Percentiles rank a stretch among this genome's conserved stretches.
These are phyloP conservation scores for Yamadazyma takamatsuzukensis DNA, from an alignment of 805 yeast genomes.

Conservation along the genomic window DNA sequence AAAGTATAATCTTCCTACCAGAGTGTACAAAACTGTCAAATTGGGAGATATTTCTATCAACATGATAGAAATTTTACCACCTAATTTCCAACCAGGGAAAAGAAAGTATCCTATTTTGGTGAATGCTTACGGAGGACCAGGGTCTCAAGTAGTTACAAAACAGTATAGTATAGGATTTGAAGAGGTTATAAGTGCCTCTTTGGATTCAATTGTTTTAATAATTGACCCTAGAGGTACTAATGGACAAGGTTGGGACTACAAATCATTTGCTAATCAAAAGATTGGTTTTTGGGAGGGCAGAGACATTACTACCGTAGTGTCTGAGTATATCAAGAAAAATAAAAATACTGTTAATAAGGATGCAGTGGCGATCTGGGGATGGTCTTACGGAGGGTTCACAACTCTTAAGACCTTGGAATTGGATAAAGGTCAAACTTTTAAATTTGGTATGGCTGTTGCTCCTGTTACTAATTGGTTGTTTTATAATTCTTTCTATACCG, in stretches of 20 bases:
- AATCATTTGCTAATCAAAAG: slow-evolving; percentile 50
- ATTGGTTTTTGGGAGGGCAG: slow-evolving; percentile 78
- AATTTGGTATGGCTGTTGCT: slow-evolving; percentile 78
- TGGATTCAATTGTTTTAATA: slow-evolving; percentile 59
- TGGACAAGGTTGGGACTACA: slow-evolving; percentile 68
- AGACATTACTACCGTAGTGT: slow-evolving; percentile 54
- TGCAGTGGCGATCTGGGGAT: slow-evolving; percentile 75
- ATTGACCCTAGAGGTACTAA: slow-evolving; percentile 85
- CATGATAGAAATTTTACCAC: slow-evolving; percentile 62
- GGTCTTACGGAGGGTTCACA: slow-evolving; percentile 84
- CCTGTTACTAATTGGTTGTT: slow-evolving; percentile 79
- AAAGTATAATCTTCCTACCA: slow-evolving; percentile 50
- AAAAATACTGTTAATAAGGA: slow-evolving; percentile 48
- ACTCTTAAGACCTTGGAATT: slow-evolving; percentile 70
- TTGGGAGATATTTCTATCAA: slow-evolving; percentile 38
- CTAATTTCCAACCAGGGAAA: slow-evolving; percentile 41
- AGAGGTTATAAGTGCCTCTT: slow-evolving; percentile 52
- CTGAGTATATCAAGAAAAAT: slow-evolving; percentile 45
- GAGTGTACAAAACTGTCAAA: slow-evolving; percentile 28
- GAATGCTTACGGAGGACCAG: slow-evolving; percentile 79
- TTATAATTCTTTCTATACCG: slow-evolving; percentile 78
- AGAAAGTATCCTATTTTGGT: slow-evolving; percentile 61
- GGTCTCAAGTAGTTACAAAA: slow-evolving; percentile 56
- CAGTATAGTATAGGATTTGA: slow-evolving; percentile 51
- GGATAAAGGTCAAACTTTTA: slow-evolving; percentile 59